Conservation (phyloP, 2,329 filamentous ascomycete species). For the Gremmenia infestans region DNA sequence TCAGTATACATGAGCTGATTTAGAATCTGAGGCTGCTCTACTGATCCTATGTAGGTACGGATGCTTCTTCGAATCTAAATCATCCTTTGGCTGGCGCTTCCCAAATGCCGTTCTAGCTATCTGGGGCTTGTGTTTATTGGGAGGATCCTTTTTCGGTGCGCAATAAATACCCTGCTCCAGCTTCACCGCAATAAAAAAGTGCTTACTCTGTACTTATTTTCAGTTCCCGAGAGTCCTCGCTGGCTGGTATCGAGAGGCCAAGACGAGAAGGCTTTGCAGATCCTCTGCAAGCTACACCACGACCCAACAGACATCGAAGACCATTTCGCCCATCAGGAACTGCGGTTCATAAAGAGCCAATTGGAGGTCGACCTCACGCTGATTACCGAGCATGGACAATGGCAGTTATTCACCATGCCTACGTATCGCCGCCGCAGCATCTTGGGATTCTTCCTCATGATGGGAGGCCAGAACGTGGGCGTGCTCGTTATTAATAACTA, state of each 20-base stretch:
- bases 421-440: slow-evolving; percentile 10
- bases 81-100: slow-evolving; percentile 11
- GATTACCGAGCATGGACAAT: slow-evolving; percentile 4
- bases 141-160: slow-evolving; percentile 2
- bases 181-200: no score
- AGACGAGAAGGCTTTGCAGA: slow-evolving; percentile 7
- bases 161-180: neutral
- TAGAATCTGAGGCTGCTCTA: neutral
- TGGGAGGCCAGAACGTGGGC: slow-evolving; percentile 10
- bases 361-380: slow-evolving; percentile 1
- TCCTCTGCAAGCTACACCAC: slow-evolving; percentile 7
- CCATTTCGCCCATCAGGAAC: slow-evolving; percentile 10
- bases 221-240: slow-evolving; percentile 8
- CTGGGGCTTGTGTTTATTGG: neutral
- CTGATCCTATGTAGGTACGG: neutral
- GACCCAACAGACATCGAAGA: slow-evolving; percentile 6
- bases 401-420: slow-evolving; percentile 10
- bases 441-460: slow-evolving; percentile 7
- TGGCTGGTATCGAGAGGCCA: slow-evolving; percentile 3
- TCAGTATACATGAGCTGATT: neutral
- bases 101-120: slow-evolving; percentile 7
- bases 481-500: slow-evolving; percentile 13
- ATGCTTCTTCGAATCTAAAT: slow-evolving; percentile 5
- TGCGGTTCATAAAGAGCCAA: slow-evolving; percentile 9
- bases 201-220: neutral